These are phyloP conservation scores for Trichocomaceae sp. DNA, from an alignment of 2,329 filamentous ascomycete genomes.

Conservation along the genomic window DNA sequence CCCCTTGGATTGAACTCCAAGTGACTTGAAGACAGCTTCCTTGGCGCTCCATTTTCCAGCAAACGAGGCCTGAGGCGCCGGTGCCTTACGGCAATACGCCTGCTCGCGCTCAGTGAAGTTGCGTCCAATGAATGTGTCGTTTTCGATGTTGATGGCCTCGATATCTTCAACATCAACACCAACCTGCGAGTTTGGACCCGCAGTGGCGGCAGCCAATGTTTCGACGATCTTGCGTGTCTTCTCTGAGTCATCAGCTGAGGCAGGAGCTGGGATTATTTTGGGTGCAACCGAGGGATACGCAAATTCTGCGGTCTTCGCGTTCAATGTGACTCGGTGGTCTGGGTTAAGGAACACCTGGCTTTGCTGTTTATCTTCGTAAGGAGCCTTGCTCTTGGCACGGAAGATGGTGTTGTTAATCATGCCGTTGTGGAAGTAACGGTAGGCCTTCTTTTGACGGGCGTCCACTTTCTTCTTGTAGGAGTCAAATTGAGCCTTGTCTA, in stretches of 20 bases:
- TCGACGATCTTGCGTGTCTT: conserved; percentile 71
- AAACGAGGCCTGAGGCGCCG: conserved; percentile 81
- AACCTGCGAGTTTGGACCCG: conserved; percentile 63
- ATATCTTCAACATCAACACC: conserved; percentile 94
- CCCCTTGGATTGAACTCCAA: conserved; percentile 79
- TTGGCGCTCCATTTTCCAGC: conserved; percentile 95
- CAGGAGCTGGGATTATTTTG: conserved; percentile 46
- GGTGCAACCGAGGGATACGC: conserved; percentile 65
- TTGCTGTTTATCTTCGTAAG: conserved; percentile 84
- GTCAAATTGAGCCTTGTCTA: conserved; percentile 76
- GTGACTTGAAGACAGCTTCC: conserved; percentile 95
- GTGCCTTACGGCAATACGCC: conserved; percentile 73
- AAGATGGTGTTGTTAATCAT: conserved; percentile 98
- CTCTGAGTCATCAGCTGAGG: conserved; percentile 41
- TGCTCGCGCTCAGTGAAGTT: conserved; percentile 88
- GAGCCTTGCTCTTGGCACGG: conserved; percentile 85
- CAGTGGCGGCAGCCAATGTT: conserved; percentile 62
- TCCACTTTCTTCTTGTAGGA: conserved; percentile 83
- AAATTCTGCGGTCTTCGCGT: conserved; percentile 80
- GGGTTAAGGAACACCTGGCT: conserved; percentile 89
- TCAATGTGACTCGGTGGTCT: conserved; percentile 71
- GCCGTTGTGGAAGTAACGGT: conserved; percentile 97
- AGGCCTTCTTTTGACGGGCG: conserved; percentile 94
- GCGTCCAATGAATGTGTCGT: conserved; percentile 86
- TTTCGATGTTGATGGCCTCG: conserved; percentile 79